phyloP scores from a whole-genome alignment of 2,329 filamentous ascomycete species.

The Curvularia sp. region DNA sequence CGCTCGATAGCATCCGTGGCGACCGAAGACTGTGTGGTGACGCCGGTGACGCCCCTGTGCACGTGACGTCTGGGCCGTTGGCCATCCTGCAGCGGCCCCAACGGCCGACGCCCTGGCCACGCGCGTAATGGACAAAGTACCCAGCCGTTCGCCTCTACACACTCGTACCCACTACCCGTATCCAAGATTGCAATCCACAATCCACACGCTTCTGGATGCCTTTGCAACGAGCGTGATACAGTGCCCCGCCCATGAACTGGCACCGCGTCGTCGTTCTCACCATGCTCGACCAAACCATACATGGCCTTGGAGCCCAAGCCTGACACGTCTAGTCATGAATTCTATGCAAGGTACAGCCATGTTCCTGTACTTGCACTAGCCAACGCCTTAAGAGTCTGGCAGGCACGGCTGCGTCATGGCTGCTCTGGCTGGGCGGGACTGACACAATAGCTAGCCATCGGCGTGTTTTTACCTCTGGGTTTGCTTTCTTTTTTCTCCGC shows the following conservation, averaged over 20 bases:
- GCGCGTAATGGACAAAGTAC: conserved; percentile 12
- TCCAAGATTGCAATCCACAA: background rate
- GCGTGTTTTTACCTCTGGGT: conserved; percentile 5
- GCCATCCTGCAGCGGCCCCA: conserved; percentile 15
- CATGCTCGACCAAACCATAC: conserved; percentile 8
- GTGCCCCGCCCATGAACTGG: background rate
- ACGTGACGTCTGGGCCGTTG: conserved; percentile 12
- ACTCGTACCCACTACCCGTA: too few species aligned
- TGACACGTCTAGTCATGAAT: conserved; percentile 8
- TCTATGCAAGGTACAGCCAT: conserved; percentile 17
- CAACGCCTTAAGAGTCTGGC: conserved; percentile 12
- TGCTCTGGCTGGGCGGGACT: conserved; percentile 11
- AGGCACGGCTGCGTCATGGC: conserved; percentile 19
- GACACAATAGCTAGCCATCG: conserved; percentile 9
- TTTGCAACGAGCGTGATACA: background rate
- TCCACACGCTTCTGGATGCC: background rate
- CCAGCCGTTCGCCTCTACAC: conserved; percentile 6
- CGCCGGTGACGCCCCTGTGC: too few species aligned
- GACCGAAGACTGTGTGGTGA: background rate
- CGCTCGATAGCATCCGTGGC: background rate
- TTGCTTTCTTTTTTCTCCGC: conserved; percentile 13
- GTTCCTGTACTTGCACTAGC: conserved; percentile 14
- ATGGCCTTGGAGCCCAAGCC: background rate
- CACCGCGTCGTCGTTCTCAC: background rate
- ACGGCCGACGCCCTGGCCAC: conserved; percentile 17